Evolutionary conservation across 441 rosid species (phyloP).

Genomic region (Manihot esculenta): DNA sequence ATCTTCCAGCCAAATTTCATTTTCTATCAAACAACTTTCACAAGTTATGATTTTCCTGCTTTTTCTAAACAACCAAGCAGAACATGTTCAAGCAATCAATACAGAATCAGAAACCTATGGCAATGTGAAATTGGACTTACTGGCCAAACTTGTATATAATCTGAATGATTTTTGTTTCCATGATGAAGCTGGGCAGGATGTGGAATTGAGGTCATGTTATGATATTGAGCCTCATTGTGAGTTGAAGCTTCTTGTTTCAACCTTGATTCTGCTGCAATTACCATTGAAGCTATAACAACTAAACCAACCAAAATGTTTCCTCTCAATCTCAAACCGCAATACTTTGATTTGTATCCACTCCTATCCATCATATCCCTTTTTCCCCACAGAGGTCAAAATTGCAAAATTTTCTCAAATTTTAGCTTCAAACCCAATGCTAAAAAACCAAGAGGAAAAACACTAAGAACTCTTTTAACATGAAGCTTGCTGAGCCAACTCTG

Average conservation of each 20-base stretch:
- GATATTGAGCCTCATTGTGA: background rate
- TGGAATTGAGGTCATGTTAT: too few species aligned
- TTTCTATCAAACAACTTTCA: constrained; percentile 28
- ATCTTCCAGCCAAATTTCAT: constrained; percentile 60
- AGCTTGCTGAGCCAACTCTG: too few species aligned
- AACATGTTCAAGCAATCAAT: background rate
- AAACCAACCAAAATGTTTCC: constrained; percentile 26
- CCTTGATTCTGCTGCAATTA: constrained; percentile 28
- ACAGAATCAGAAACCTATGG: background rate
- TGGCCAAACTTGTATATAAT: constrained; percentile 35
- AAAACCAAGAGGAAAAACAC: too few species aligned
- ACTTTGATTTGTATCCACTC: constrained; percentile 16
- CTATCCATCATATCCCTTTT: constrained; percentile 25
- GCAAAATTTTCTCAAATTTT: too few species aligned
- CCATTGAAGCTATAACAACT: constrained; percentile 26
- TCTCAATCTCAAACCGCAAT: constrained; percentile 26
- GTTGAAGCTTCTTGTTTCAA: constrained; percentile 22
- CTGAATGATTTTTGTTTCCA: constrained; percentile 26
- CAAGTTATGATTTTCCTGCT: background rate
- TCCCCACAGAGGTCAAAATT: too few species aligned
- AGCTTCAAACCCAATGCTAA: too few species aligned
- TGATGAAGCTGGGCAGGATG: constrained; percentile 14
- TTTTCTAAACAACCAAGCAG: background rate
- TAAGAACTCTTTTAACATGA: too few species aligned
- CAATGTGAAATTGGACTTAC: constrained; percentile 15